Evolutionary conservation across 495 filamentous ascomycete genomes (phyloP), one percentile per base, ranked within the genome.

Genomic region (Neurospora cerealis): DNA sequence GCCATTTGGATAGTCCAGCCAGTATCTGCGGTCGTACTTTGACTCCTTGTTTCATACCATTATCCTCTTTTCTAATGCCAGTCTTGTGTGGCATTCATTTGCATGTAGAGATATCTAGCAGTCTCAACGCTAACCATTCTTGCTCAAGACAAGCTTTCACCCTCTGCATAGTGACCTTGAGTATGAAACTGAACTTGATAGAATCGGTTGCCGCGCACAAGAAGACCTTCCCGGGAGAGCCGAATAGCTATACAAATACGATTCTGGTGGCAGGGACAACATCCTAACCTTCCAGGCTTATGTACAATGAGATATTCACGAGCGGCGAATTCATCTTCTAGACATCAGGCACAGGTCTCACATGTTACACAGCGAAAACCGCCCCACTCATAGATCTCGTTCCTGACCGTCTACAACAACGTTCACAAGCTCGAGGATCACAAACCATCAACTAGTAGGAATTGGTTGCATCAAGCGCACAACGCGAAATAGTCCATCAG

Each of bases 171-270:
- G 48, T 32, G n/a, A 32, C 3, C 48, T 10, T 28, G 21, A 32
- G 48, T 11, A 8, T 8, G 24, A 2, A 60, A 1, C 24, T 2
- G 17, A 44, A 44, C 19, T 17, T 44, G 42, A 6, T n/a, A 9
- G 9, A n/a, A 44, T 42, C 15, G 15, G 42, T 15, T 0, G 40
- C 5, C 13, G 40, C 40, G 40, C 40, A 5, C 40, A 41, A 41
- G 5, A 41, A 0, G 40, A 41, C 40, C 0, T 41, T 17, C 0
- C 7, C 2, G 1, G 48, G 15, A 60, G 5, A 0, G 2, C 3
- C 5, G 24, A 32, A 24, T 8, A 13, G 5, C 46, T 28, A 15
- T 11, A 60, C 48, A 24, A 32, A 60, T 60, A 32, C 24, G 46
- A 54, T 54, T 6, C 5, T 60, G 9, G 32, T 11, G 28, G 46